Percentiles rank a stretch among this genome's conserved stretches.
phyloP scores from a whole-genome alignment of 2,329 filamentous ascomycete species.

The Exophiala sp. region DNA sequence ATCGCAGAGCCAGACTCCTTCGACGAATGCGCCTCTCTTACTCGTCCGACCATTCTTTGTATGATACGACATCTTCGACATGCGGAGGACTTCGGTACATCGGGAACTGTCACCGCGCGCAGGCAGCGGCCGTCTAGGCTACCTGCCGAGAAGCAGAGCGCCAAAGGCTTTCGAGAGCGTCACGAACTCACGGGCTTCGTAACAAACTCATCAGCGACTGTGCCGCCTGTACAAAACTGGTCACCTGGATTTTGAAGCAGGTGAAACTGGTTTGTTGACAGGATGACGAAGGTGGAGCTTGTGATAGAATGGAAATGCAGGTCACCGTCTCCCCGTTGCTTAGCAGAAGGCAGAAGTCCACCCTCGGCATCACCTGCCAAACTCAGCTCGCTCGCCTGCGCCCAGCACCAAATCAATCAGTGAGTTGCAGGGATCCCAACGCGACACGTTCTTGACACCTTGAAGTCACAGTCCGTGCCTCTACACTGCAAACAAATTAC shows the following conservation, averaged over 20 bases:
- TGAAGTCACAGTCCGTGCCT: no score
- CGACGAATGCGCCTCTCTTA: conserved; percentile 39
- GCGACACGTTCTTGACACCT: conserved; percentile 10
- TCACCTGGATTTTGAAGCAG: neutral
- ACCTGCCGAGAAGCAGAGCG: neutral
- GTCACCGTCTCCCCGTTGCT: neutral
- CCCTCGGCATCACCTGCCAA: neutral
- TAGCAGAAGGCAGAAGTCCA: neutral
- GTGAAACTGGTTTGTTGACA: conserved; percentile 10
- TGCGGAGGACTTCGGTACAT: neutral
- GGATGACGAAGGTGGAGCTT: conserved; percentile 16
- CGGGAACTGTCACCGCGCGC: no score
- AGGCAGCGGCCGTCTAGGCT: neutral
- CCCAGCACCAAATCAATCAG: neutral
- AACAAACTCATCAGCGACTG: no score
- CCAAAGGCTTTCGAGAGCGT: no score
- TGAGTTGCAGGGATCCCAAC: conserved; percentile 7
- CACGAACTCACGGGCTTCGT: no score
- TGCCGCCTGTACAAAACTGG: neutral
- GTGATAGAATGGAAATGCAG: neutral
- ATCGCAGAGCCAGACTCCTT: conserved; percentile 53
- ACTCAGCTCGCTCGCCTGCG: neutral
- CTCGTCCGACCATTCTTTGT: conserved; percentile 26
- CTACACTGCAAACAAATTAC: no score
- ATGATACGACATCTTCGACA: conserved; percentile 18